Conservation (phyloP, 129 eudicot species). For the Solidago caesia region DNA sequence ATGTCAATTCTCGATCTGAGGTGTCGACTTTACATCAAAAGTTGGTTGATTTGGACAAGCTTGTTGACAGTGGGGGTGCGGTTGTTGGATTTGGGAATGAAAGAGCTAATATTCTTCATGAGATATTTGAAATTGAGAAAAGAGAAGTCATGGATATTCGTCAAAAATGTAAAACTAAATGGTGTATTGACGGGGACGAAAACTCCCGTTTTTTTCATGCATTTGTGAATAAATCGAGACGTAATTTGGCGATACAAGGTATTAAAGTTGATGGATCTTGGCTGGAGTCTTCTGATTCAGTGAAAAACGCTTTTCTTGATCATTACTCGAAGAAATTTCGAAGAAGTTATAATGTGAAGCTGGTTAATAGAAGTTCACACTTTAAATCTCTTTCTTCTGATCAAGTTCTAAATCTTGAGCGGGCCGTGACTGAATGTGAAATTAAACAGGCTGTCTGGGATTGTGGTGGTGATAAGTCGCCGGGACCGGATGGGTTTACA, state of each 20-base stretch:
- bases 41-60: too few relatives aligned
- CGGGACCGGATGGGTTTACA: too few relatives aligned
- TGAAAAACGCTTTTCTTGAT: not conserved
- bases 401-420: not conserved
- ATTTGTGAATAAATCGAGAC: too few relatives aligned
- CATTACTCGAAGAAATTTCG: not conserved
- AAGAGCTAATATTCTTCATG: too few relatives aligned
- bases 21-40: too few relatives aligned
- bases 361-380: not conserved
- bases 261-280: conserved; percentile 7
- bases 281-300: not conserved
- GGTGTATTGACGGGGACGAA: not conserved
- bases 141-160: not conserved
- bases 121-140: not conserved
- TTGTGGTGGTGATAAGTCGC: not conserved
- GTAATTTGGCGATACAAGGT: not conserved
- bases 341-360: not conserved
- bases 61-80: too few relatives aligned
- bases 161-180: not conserved
- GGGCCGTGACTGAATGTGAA: not conserved
- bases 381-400: not conserved
- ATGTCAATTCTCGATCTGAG: too few relatives aligned
- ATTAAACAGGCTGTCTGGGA: not conserved
- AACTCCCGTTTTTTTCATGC: not conserved
- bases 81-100: too few relatives aligned